Base-by-base conservation (phyloP, 345 rosid species). In the Rhodomyrtus tomentosa region DNA sequence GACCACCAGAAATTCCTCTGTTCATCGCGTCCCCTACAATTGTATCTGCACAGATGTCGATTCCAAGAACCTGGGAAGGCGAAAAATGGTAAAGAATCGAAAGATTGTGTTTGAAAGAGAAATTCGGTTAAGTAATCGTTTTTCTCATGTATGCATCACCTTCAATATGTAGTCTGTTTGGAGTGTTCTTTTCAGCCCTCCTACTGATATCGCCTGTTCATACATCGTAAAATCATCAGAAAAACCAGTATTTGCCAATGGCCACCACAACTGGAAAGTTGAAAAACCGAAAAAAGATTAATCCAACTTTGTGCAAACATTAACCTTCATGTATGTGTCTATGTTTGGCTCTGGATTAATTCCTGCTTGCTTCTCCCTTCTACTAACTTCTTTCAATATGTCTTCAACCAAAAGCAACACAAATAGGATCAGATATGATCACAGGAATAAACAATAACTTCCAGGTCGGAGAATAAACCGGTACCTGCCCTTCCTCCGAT, bases 11-110 rank as follows among this genome's bases (percentile, higher is more conserved):
- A 55, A 92, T 90, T 45, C 96, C 98, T 87, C 95, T 89, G 76
- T 82, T 89, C 96, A 93, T 92, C 21, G 90, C 92, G 88, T 95
- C 92, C 52, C 98, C 98, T 7, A 91, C 95, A 40, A 92, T 86
- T 15, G 93, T 92, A 81, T 95, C 94, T 21, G 95, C 91, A 84
- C 96, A 95, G 38, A 87, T 87, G 81, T 95, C 95, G 52, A 95
- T 89, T 58, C 98, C 98, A 59, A 95, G 87, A 50, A 95, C 91
- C 96, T 95, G 89, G 82, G 25, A 9, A 13, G 29, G n/a, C 25
- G 38, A 68, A 82, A 81, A 52, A 72, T 24, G 7, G 6, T 42
- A 73, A 18, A 50, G 3, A n/a, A 79, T 27, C 36, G 20, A 25
- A 49, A 82, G 80, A 38, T 52, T 10, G 48, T 12, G 27, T 25